Evolutionary conservation across 2,329 filamentous ascomycete species (phyloP), one percentile per base, ranked within the genome.

Genomic region (Lecanicillium sp.): DNA sequence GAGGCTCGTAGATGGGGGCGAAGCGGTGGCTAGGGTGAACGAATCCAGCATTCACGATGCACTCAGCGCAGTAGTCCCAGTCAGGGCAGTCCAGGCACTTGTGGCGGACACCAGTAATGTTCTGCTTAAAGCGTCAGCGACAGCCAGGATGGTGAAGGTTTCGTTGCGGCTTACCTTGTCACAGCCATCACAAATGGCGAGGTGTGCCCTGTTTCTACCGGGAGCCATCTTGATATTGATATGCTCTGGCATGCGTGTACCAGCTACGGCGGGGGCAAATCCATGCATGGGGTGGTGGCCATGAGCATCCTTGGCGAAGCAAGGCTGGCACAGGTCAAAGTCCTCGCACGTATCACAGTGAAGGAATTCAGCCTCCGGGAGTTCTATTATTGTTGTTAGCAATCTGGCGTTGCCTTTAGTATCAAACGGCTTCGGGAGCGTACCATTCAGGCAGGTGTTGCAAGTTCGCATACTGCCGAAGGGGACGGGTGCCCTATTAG

Each of bases 61-160:
- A 98, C 8, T 77, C 69, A 17, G 74, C 72, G 69, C 92, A 98
- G 66, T 86, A 97, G 56, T 98, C 92, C 84, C 87, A 98, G 61
- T 98, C 92, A 31, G 94, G 92, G 69, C 92, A 98, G 58, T 87
- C 82, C 47, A 97, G 72, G 61, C 92, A 98, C 73, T 98, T 98
- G 76, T 97, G 84, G 50, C 92, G 90, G 41, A 95, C 74, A 51
- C 92, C 94, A 50, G 74, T 72, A 53, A 98, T 92, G 59, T 79
- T 80, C 72, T 56, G 28, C 13, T 20, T 29, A 11, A 15, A 14
- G 34, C 44, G 29, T 8, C 30, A 11, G 14, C 10, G 9, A 17
- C 30, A 43, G 39, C 18, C 20, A 13, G 17, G 5, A 18, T 17
- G 4, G 22, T 11, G 6, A 25, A 13, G 13, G 36, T 14, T 14